Conservation (phyloP, 441 rosid genomes). For the Corymbia citriodora region DNA sequence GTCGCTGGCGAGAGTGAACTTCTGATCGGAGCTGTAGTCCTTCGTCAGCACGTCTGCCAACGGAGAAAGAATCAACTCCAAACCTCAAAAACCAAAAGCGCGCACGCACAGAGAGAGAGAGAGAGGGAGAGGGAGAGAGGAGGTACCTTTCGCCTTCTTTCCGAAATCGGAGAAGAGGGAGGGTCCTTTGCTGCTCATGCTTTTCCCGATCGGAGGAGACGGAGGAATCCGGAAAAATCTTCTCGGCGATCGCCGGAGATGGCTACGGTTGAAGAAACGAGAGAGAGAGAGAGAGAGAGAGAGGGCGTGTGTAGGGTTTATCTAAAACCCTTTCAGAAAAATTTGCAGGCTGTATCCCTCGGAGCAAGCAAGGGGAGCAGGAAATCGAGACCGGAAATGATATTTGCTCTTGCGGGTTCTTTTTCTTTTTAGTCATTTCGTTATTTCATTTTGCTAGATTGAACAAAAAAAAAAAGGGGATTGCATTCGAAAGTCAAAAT, state of each 20-base stretch:
- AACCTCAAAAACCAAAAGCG: not conserved
- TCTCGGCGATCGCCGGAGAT: not conserved
- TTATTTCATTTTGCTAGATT: not conserved
- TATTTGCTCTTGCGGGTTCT: not conserved
- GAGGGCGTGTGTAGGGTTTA: not conserved
- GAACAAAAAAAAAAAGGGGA: fast-evolving
- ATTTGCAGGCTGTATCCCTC: not conserved
- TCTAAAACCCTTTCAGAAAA: not conserved
- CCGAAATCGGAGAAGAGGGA: slow-evolving; percentile 35
- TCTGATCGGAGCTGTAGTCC: slow-evolving; percentile 29
- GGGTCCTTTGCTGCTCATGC: slow-evolving; percentile 20
- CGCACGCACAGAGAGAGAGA: not conserved
- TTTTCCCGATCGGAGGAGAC: not conserved
- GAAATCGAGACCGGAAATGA: not conserved
- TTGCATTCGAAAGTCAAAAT: not conserved
- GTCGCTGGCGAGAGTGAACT: slow-evolving; percentile 16
- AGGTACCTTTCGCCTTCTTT: slow-evolving; percentile 28
- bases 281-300: not conserved
- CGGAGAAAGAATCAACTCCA: not conserved
- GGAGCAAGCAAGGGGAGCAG: not conserved
- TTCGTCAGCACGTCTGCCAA: slow-evolving; percentile 29
- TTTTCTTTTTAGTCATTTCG: not conserved
- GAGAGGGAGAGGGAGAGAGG: not conserved
- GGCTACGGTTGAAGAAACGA: not conserved
- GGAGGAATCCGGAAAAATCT: not conserved